phyloP scores from a whole-genome alignment of 2,329 filamentous ascomycete genomes.

The Penicillium sp. region DNA sequence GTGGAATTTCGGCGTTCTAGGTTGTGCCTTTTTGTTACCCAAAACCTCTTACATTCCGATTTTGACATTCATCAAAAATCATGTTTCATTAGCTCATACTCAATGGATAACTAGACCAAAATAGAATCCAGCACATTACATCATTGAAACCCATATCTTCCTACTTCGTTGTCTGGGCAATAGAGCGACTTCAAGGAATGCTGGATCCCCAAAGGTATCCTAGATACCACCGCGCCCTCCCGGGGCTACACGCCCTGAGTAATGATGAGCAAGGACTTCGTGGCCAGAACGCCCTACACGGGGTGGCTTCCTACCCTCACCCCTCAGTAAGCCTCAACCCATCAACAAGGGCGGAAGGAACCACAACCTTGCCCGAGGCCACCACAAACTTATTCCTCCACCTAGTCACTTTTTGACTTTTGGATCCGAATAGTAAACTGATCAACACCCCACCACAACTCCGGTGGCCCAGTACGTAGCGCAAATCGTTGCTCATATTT shows the following conservation, averaged over 20 bases:
- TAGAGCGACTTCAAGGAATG: slow-evolving; percentile 4
- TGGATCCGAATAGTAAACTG: background rate
- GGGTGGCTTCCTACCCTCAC: background rate
- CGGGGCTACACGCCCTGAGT: background rate
- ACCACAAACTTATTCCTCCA: background rate
- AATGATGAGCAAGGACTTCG: background rate
- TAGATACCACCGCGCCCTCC: background rate
- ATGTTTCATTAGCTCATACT: background rate
- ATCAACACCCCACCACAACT: background rate
- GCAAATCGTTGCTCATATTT: background rate
- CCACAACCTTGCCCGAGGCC: background rate
- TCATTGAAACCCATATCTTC: background rate
- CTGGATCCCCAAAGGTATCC: background rate
- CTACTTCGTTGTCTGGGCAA: slow-evolving; percentile 5
- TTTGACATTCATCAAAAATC: background rate
- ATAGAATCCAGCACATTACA: background rate
- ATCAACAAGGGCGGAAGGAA: background rate
- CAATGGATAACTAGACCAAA: slow-evolving; percentile 1
- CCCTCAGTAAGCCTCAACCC: background rate
- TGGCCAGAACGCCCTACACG: background rate
- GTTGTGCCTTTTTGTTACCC: background rate
- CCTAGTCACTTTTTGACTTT: background rate
- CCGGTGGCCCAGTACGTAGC: background rate
- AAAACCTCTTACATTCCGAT: background rate
- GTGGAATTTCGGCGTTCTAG: background rate